Evolutionary conservation across 345 rosid species (phyloP), one percentile per base, ranked within the genome.

Genomic region (Salix purpurea): DNA sequence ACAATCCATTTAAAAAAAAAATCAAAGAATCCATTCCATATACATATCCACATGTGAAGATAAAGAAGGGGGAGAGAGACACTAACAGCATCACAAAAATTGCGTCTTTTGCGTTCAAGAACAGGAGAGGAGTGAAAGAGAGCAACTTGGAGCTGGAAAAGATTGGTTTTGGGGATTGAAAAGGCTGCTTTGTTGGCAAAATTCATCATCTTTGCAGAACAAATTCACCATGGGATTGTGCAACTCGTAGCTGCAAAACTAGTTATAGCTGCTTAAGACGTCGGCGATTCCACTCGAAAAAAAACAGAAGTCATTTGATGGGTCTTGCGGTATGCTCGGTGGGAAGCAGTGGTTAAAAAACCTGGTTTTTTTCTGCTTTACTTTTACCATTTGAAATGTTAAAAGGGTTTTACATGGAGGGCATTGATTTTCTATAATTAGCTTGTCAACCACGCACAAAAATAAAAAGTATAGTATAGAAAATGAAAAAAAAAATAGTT

Each of bases 61-160:
- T 68, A 61, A 28, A 30, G 42, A 15, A 48, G 19, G 72, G 37
- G 71, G 66, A 15, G 24, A 73, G 78, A 73, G 78, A 76, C 28
- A 81, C 88, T 75, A 65, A 90, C 93, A 67, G 74, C 70, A 52
- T 86, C 78, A 83, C 85, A 83, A 52, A 61, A 48, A 28, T 61
- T 78, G 78, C 85, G 86, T 37, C 87, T 85, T 86, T 84, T 88
- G 82, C 92, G 83, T 84, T 92, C 90, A 54, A 92, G 85, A 56
- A 89, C 86, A 2, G 91, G 87, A 5, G 94, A 87, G 24, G 93
- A 86, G 78, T 92, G 97, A 50, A 92, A 89, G 42, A 88, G 77
- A 60, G 87, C 80, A 64, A 76, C 24, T 69, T 78, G 83, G 61
- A 69, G 80, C 48, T 74, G 79, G 71, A 78, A 73, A 28, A 67